Evolutionary conservation across 352 stramenopile species (phyloP), one percentile per base, ranked within the genome.

Genomic region (Phytopythium cucurbitacearum): DNA sequence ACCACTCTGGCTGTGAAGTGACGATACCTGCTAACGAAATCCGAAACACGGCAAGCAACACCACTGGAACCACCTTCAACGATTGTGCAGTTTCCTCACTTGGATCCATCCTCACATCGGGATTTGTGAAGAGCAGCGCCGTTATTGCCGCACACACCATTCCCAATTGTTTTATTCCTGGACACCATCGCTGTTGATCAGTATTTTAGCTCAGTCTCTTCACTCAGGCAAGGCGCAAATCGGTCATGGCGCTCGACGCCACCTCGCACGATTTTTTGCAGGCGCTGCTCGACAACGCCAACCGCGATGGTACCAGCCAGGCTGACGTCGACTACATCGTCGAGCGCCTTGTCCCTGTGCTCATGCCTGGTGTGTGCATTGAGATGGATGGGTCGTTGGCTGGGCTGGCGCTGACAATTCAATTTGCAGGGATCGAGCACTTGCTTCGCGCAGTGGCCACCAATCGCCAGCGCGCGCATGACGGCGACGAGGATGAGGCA

Each of bases 281-380:
- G 40, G 51, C 52, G 37, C 51, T 89, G 9, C 16, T 83, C 3
- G 55, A 60, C n/a, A 62, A 63, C 42, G 33, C 85, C 6, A 39
- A 77, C 51, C 48, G 52, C 49, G 52, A 64, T 34, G 48, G 52
- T 16, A 56, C 57, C 6, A 70, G 68, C 7, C 42, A 53, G 38
- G 66, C 70, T 7, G 71, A 86, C 5, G 38, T 81, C 15, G 69
- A 83, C 54, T 73, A 73, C 42, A 57, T 87, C 34, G 40, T 83
- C 46, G 71, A 87, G 46, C 65, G 81, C 46, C 52, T 89, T 39
- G 51, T 89, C 4, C 79, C 76, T 2, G 64, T 81, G 6, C 59
- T 89, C 21, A 65, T 85, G 10, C 67, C 72, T 66, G 78, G 78
- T 87, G 48, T 15, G 61, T 40, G 3, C 34, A 40, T 34, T 40